Evolutionary conservation across 2,329 filamentous ascomycete species (phyloP).

Genomic region (Exophiala alcalophila): DNA sequence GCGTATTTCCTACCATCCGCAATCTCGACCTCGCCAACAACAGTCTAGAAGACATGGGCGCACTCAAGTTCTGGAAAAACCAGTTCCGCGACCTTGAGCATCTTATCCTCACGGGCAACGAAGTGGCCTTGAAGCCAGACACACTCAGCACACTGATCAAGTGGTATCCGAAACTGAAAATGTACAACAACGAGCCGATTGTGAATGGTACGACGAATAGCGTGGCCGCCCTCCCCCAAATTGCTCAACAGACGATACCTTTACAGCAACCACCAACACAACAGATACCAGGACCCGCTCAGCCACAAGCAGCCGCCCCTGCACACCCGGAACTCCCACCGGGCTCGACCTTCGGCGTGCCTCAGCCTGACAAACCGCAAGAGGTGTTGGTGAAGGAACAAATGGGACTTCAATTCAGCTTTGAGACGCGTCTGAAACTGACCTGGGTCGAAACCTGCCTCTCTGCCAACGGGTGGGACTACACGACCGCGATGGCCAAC

Average conservation of each 20-base stretch:
- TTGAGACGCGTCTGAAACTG: slow-evolving; percentile 74
- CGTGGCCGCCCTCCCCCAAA: too few relatives aligned
- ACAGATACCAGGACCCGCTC: slow-evolving; percentile 66
- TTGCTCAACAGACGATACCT: slow-evolving; percentile 32
- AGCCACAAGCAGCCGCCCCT: slow-evolving; percentile 53
- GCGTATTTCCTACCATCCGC: slow-evolving; percentile 78
- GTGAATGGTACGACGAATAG: too few relatives aligned
- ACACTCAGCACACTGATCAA: slow-evolving; percentile 67
- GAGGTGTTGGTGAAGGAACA: slow-evolving; percentile 64
- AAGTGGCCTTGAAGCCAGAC: slow-evolving; percentile 61
- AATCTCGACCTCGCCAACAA: slow-evolving; percentile 89
- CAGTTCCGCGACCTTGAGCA: slow-evolving; percentile 78
- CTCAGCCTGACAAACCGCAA: slow-evolving; percentile 44
- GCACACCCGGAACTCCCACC: slow-evolving; percentile 27
- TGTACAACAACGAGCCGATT: slow-evolving; percentile 68
- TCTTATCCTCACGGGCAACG: slow-evolving; percentile 74
- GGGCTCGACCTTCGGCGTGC: slow-evolving; percentile 40
- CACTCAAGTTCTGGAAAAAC: slow-evolving; percentile 71
- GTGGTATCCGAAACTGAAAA: slow-evolving; percentile 79
- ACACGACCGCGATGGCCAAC: slow-evolving; percentile 68
- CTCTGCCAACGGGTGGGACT: slow-evolving; percentile 74
- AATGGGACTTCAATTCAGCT: slow-evolving; percentile 67
- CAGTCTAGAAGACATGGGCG: slow-evolving; percentile 65
- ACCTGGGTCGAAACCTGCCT: slow-evolving; percentile 80
- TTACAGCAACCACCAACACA: slow-evolving; percentile 60